Evolutionary conservation across 345 rosid genomes (phyloP), one percentile per base, ranked within the genome.

Genomic region (Citrus maxima): DNA sequence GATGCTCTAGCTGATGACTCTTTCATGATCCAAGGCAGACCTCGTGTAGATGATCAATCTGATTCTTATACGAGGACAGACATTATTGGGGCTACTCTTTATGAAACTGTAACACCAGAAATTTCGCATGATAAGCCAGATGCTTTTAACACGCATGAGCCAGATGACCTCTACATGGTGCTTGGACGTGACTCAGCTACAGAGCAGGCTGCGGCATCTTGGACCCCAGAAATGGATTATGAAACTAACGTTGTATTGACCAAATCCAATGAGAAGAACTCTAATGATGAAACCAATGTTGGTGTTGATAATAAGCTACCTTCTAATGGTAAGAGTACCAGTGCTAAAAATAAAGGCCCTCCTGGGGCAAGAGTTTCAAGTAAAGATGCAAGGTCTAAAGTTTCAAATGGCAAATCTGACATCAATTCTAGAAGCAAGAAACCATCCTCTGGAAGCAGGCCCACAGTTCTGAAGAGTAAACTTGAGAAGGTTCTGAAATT

Each of bases 91-190:
- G 86, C 81, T 60, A 56, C 77, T 73, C 87, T 76, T 78, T 77
- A 84, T 28, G 91, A 85, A 76, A 85, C 87, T 79, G 76, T 66
- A 67, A 76, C 69, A 42, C 65, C 79, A 0, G 91, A 91, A 60
- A 75, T 72, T 72, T 80, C 76, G 13, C 83, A 27, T 14, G 72
- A 82, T 54, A 86, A 83, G 71, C 60, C 74, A 51, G 82, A 56
- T 70, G 77, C 81, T 40, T 37, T 75, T 35, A 68, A 54, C 62
- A 71, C 76, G 21, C 80, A 83, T 68, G 97, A 96, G 71, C 99
- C 98, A 74, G 98, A 96, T 87, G 99, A 96, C 67, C 97, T 96
- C 80, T 90, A 82, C 82, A 93, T 96, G 97, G 89, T 96, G 80
- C 91, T 90, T 76, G 95, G 90, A 73, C 94, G 93, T 62, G 90